Base-by-base conservation (phyloP, 192 early-diverging fungal genomes). In the Thamnidium elegans region DNA sequence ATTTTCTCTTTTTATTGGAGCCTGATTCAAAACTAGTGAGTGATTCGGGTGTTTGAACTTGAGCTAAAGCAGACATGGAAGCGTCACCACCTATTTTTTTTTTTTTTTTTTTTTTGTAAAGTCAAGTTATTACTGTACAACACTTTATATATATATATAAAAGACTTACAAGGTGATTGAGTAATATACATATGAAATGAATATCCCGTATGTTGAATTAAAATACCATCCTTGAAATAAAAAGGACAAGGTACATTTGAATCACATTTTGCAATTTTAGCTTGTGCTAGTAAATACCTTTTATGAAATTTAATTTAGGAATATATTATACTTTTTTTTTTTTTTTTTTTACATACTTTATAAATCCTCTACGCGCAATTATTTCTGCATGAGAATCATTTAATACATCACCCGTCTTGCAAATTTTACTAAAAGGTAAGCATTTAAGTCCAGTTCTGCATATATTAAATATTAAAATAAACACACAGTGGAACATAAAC, bases 371-470 rank as follows among this genome's bases (percentile, higher is more conserved):
- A 13, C 92, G 84, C 31, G 90, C 89, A n/a, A 97, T 69, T 0
- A 97, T 75, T 75, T 97, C 94, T 2, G 92, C 94, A 74, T 97
- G 94, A 66, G 81, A 83, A 78, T 97, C 94, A 71, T 91, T 85
- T 0, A 97, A 63, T 5, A 81, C 43, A 54, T 87, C 86, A 26
- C 93, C 92, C 31, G 72, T 72, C 1, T 47, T 62, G 61, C 78
- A 74, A 31, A 89, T 76, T 70, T 87, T 84, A 45, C 70, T 76
- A 32, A 73, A 67, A 34, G 83, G 77, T 34, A 92, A 75, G 56
- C 94, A 97, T 74, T 95, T 97, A 26, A 93, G 79, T 11, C 94
- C 94, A 1, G 93, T 93, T 6, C 92, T 90, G 60, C 14, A 32
- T 39, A 52, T 51, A 50, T 14, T 60, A 74, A 30, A 58, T 54